Evolutionary conservation across 169 alveolate species (phyloP).

Genomic region (Cryptosporidium ryanae): DNA sequence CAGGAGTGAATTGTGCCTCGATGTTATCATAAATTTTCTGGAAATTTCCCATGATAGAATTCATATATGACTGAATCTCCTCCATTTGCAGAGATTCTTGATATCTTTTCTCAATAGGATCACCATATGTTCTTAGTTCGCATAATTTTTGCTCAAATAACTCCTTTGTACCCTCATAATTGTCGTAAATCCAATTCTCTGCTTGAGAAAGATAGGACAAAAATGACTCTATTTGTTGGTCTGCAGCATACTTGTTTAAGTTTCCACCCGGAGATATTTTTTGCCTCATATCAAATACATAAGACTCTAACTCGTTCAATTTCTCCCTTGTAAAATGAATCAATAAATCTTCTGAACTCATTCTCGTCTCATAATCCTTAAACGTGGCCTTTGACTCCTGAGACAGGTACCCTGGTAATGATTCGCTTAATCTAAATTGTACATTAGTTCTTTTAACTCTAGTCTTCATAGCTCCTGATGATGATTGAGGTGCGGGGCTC

Average conservation of each 20-base stretch:
- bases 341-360: slow-evolving; percentile 76
- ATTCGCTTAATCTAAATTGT: slow-evolving; percentile 29
- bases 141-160: slow-evolving; percentile 61
- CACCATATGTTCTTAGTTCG: slow-evolving; percentile 47
- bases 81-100: slow-evolving; percentile 49
- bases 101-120: slow-evolving; percentile 67
- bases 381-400: slow-evolving; percentile 44
- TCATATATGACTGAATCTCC: slow-evolving; percentile 53
- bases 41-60: slow-evolving; percentile 40
- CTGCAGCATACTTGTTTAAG: slow-evolving; percentile 42
- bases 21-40: slow-evolving; percentile 22
- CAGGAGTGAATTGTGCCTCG: slow-evolving; percentile 66
- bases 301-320: slow-evolving; percentile 78
- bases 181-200: slow-evolving; percentile 79
- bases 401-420: slow-evolving; percentile 49
- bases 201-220: slow-evolving; percentile 52
- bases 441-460: slow-evolving; percentile 65
- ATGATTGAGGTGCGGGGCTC: slow-evolving; percentile 20
- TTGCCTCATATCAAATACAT: slow-evolving; percentile 75
- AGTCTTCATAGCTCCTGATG: slow-evolving; percentile 32
- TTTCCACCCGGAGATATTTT: slow-evolving; percentile 68
- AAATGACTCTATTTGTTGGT: slow-evolving; percentile 38
- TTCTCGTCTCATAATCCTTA: slow-evolving; percentile 70
- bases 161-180: slow-evolving; percentile 50
- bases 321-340: slow-evolving; percentile 75